Evolutionary conservation across 139 green algal species (phyloP).

Genomic region (Deuterostichococcus epilithicus): DNA sequence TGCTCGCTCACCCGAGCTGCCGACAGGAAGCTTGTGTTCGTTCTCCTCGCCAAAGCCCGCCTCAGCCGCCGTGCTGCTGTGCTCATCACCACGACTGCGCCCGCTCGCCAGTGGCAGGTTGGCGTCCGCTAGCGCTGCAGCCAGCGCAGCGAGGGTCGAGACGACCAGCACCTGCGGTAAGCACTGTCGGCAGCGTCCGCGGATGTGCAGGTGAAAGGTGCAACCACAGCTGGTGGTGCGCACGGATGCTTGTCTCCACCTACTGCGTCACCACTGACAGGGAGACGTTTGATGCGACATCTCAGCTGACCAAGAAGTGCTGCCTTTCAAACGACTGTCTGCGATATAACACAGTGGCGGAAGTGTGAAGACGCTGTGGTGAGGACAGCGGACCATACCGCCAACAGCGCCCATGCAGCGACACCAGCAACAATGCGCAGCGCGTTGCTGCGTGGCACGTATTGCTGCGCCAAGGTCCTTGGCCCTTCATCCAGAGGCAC

Average conservation of each 20-base stretch:
- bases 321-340: too few relatives aligned
- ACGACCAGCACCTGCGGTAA: neutral
- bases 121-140: neutral
- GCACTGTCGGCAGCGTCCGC: too few relatives aligned
- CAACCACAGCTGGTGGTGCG: too few relatives aligned
- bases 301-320: too few relatives aligned
- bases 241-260: too few relatives aligned
- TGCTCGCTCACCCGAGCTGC: neutral
- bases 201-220: too few relatives aligned
- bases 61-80: neutral
- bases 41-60: neutral
- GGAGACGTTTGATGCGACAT: too few relatives aligned
- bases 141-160: neutral
- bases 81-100: neutral
- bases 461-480: neutral
- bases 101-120: neutral
- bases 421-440: neutral
- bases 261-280: too few relatives aligned
- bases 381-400: neutral
- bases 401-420: neutral
- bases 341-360: too few relatives aligned
- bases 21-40: neutral
- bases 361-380: neutral
- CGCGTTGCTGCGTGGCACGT: neutral
- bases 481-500: neutral